These are phyloP conservation scores for Heritiera fomes DNA, from an alignment of 345 rosid species.

Conservation along the genomic window DNA sequence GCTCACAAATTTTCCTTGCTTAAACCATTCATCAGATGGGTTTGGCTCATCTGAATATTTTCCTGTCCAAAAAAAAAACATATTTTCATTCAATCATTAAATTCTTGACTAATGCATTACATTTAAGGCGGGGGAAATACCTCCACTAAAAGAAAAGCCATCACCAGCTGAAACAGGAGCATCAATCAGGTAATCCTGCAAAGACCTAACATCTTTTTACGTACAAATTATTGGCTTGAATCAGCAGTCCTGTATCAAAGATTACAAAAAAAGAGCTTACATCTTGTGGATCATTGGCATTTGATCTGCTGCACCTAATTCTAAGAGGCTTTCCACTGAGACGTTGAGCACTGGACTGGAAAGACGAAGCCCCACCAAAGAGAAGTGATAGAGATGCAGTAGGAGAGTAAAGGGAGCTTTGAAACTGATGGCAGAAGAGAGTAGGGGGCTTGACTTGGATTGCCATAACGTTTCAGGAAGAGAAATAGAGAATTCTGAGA, in stretches of 20 bases:
- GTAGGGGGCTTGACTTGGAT: constrained; percentile 31
- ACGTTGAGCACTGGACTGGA: constrained; percentile 17
- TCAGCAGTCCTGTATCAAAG: constrained; percentile 1
- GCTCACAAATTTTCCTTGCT: constrained; percentile 77
- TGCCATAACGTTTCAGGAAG: constrained; percentile 32
- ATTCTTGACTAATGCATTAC: background rate
- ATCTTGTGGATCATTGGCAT: constrained; percentile 34
- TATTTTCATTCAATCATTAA: background rate
- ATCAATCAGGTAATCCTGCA: constrained; percentile 81
- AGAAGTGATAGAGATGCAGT: constrained; percentile 19
- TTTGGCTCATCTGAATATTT: constrained; percentile 82
- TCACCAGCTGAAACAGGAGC: constrained; percentile 88
- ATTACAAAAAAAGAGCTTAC: constrained; percentile 25
- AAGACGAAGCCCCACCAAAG: constrained; percentile 5
- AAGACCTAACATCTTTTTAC: background rate
- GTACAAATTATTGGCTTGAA: background rate
- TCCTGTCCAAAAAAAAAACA: constrained; percentile 39
- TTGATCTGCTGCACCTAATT: constrained; percentile 52
- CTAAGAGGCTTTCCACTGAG: constrained; percentile 32
- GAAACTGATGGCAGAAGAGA: constrained; percentile 28
- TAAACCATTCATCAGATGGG: constrained; percentile 82
- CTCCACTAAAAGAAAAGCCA: constrained; percentile 95
- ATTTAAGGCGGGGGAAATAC: constrained; percentile 28
- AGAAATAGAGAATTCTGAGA: background rate
- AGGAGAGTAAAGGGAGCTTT: constrained; percentile 21